Evolutionary conservation across 768 basidiomycete species (phyloP), one percentile per base, ranked within the genome.

Genomic region (Mycena polygramma): DNA sequence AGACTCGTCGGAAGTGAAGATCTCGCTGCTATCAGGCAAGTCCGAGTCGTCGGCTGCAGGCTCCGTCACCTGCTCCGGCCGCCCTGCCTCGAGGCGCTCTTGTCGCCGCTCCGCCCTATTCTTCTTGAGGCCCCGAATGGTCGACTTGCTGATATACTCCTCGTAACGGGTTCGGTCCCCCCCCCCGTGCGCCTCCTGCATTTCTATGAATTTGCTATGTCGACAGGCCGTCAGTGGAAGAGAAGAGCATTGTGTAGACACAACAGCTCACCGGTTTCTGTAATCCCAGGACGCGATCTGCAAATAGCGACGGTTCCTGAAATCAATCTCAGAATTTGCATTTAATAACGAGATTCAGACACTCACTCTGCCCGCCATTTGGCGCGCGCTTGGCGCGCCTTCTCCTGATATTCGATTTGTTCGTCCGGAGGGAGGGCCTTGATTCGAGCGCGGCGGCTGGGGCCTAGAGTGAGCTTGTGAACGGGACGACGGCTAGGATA

Each of bases 201-300:
- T n/a, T n/a, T n/a, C n/a, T n/a, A n/a, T n/a, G n/a, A n/a, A n/a
- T n/a, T n/a, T n/a, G n/a, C n/a, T n/a, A n/a, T n/a, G n/a, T n/a
- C n/a, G n/a, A n/a, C n/a, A n/a, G n/a, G n/a, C n/a, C n/a, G n/a
- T n/a, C n/a, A n/a, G n/a, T n/a, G n/a, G n/a, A n/a, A n/a, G n/a
- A n/a, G n/a, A n/a, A n/a, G n/a, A n/a, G n/a, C n/a, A n/a, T n/a
- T n/a, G n/a, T n/a, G n/a, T n/a, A n/a, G n/a, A n/a, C n/a, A n/a
- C n/a, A n/a, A n/a, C n/a, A 43, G 20, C 54, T 55, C 54, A 55
- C 54, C 54, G 30, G 17, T 55, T 55, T 17, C 54, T 9, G 15
- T 55, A 55, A n/a, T 30, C 54, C 30, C 54, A 36, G 1, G 54
- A 35, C 9, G 30, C 54, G 5, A 55, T 17, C 14, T 14, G 17